Evolutionary conservation across 2,329 filamentous ascomycete species (phyloP), one percentile per base, ranked within the genome.

Genomic region (Neofusicoccum parvum): DNA sequence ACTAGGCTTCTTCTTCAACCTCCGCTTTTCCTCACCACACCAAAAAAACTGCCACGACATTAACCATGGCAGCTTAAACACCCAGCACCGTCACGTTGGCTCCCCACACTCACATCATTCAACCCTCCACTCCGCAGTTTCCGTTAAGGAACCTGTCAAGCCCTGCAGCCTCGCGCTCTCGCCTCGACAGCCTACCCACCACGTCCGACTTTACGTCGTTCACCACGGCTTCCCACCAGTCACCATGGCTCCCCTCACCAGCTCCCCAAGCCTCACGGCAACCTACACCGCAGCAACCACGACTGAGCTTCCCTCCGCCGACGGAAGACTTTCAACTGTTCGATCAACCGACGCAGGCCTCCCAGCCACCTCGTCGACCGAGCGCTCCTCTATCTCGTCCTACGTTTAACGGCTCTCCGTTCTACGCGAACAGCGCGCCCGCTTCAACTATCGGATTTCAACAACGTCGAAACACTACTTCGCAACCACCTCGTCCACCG

Each of bases 321-420:
- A 86, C 86, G 75, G 85, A 89, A 84, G 90, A 93, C 88, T 93
- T 93, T 79, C 88, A 91, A 81, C 87, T 93, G 84, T 92, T 89
- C 88, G 80, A 85, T 73, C 80, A 83, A 73, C 78, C 77, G 69
- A 72, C 78, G 69, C 78, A 70, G 74, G 75, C 72, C 75, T 75
- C 74, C 63, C 76, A 74, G 68, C 80, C 75, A 72, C 79, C 80
- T 78, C 83, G 81, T 81, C 80, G 79, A 77, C 82, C 81, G 75
- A 81, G 78, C 80, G 81, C 76, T 82, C 80, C 76, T 80, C 82
- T 77, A 80, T 82, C 76, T 83, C 82, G 74, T 80, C 82, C 74
- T 85, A 83, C 80, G 84, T 88, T 87, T 83, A 86, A 84, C 79
- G 81, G 81, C 79, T 81, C 83, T 68, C 85, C 87, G 78, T 87